Evolutionary conservation across 192 early-diverging fungal genomes (phyloP), one percentile per base, ranked within the genome.

Genomic region (Dimargaris xerosporica): DNA sequence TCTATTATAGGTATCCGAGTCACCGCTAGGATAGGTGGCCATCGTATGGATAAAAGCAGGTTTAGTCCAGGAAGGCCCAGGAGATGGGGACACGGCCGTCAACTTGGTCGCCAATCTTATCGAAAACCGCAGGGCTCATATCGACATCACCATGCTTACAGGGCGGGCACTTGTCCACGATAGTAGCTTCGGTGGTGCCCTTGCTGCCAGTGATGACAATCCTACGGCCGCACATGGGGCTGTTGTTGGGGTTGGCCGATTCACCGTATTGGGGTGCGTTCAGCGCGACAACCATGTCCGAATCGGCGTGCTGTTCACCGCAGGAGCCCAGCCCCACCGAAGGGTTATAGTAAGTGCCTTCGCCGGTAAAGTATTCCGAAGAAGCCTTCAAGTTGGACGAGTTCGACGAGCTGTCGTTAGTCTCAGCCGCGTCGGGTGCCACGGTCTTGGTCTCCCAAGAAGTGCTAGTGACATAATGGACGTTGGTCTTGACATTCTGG

Each of bases 261-360:
- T 71, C 62, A 5, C 71, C 75, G 64, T 77, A 80, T 65, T 80
- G 78, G 25, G 74, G 75, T 11, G 73, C 74, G 62, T 78, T 80
- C 28, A 84, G 72, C 3, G 82, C 82, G 15, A 69, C 80, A 65
- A 84, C 72, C 26, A 74, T 25, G 21, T 84, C 75, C 44, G 34
- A 56, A 16, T 78, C 76, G 19, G 56, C 62, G 64, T 80, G 74
- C 19, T 48, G 64, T 17, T 54, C 21, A 11, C 82, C 82, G 62
- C 82, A 84, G 0, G 82, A 75, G 5, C 82, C 80, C 6, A 78
- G 63, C 4, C 82, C 82, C 9, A 56, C 54, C 7, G 54, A 56
- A 21, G 61, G 61, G 44, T 67, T 70, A 31, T 71, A 84, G 42
- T 65, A 84, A 0, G 82, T 84, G 16, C 78, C 82, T 23, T 84